These are phyloP conservation scores for Rutstroemia sp. DNA, from an alignment of 2,329 filamentous ascomycete species.

Conservation along the genomic window DNA sequence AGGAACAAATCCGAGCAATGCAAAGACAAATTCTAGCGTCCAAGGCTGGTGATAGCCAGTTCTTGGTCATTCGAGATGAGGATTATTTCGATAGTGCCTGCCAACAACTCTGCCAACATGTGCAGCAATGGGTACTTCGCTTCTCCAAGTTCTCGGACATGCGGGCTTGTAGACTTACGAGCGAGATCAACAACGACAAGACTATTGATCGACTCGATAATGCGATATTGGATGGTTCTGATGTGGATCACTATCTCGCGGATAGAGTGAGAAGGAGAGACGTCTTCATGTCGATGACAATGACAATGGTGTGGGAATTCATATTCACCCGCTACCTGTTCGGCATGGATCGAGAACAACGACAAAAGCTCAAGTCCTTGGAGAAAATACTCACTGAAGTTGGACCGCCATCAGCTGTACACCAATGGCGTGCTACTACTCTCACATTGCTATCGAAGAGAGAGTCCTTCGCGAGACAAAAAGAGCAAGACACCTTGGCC, in stretches of 20 bases:
- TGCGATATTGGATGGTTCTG: constrained; percentile 84
- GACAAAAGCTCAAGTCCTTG: constrained; percentile 92
- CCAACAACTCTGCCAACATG: constrained; percentile 89
- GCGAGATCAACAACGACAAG: constrained; percentile 84
- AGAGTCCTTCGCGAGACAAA: constrained; percentile 71
- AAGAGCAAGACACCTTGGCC: constrained; percentile 84
- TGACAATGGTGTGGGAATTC: constrained; percentile 99
- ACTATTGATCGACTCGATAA: constrained; percentile 93
- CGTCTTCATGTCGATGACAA: constrained; percentile 97
- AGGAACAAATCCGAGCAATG: constrained; percentile 51
- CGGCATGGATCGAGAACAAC: constrained; percentile 95
- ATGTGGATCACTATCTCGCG: constrained; percentile 79
- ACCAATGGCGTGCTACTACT: constrained; percentile 94
- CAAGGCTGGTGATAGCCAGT: constrained; percentile 58
- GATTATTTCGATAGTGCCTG: constrained; percentile 94
- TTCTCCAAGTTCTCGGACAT: constrained; percentile 98
- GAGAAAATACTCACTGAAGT: constrained; percentile 89
- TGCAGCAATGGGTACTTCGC: constrained; percentile 94
- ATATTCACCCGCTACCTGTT: constrained; percentile 97
- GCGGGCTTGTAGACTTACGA: constrained; percentile 74
- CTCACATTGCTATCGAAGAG: constrained; percentile 80
- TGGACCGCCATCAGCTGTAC: constrained; percentile 80
- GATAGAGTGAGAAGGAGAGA: constrained; percentile 86
- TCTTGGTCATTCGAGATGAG: constrained; percentile 76
- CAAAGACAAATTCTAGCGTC: constrained; percentile 50